Percentiles rank a stretch among this genome's conserved stretches.
phyloP scores from a whole-genome alignment of 805 yeast species.

The Metschnikowia similis region DNA sequence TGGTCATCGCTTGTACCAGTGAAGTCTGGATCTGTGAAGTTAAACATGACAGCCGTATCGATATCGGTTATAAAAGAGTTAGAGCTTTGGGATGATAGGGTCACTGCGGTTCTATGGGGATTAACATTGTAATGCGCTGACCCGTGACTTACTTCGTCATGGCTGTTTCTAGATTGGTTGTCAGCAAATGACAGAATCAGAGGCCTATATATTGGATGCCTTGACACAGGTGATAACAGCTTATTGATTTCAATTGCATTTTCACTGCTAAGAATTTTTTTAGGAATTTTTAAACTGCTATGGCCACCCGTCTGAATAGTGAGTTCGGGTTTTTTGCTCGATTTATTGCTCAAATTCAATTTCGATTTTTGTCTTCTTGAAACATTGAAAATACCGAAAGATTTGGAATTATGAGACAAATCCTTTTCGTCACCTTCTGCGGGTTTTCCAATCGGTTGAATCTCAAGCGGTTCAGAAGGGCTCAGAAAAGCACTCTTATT shows the following conservation, averaged over 20 bases:
- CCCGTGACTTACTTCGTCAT: neutral
- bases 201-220: conserved; percentile 3
- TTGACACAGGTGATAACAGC: conserved; percentile 4
- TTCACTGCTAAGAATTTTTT: conserved; percentile 6
- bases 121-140: neutral
- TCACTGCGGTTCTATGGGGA: conserved; percentile 5
- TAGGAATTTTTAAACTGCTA: conserved; percentile 5
- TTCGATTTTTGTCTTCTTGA: conserved; percentile 6
- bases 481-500: neutral
- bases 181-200: conserved; percentile 1
- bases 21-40: conserved; percentile 12
- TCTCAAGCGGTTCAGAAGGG: conserved; percentile 3
- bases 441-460: neutral
- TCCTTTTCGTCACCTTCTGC: neutral
- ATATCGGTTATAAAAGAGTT: conserved; percentile 11
- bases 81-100: conserved; percentile 13
- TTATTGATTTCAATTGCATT: neutral
- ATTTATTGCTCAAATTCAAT: conserved; percentile 3
- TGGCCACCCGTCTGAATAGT: conserved; percentile 8
- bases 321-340: conserved; percentile 4
- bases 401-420: neutral
- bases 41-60: conserved; percentile 5
- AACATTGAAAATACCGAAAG: conserved; percentile 1
- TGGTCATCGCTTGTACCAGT: conserved; percentile 2
- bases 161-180: neutral